Percentiles rank a stretch among this genome's conserved stretches.
phyloP scores from a whole-genome alignment of 2,329 filamentous ascomycete species.

The Pseudogymnoascus sp. region DNA sequence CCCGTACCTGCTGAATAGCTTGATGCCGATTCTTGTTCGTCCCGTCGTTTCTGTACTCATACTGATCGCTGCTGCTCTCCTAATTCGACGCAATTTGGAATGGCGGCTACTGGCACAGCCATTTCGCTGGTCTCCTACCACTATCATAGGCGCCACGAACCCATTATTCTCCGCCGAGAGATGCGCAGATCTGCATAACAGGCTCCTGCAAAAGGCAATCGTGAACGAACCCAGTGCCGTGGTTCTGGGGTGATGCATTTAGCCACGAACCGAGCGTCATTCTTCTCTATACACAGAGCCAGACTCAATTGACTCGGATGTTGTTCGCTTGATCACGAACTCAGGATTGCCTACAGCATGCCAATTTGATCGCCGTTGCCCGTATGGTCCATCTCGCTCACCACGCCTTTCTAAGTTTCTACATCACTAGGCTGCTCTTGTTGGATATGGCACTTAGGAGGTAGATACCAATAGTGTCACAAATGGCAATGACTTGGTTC shows the following conservation, averaged over 20 bases:
- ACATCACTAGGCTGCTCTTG: background rate
- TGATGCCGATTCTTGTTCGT: background rate
- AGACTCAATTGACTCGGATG: background rate
- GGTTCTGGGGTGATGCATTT: background rate
- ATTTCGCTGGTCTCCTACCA: background rate
- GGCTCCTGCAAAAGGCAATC: background rate
- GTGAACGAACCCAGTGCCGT: background rate
- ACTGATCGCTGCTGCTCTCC: background rate
- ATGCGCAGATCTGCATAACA: background rate
- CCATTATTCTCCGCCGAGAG: background rate
- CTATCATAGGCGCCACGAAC: background rate
- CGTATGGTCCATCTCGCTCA: background rate
- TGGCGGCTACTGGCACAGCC: background rate
- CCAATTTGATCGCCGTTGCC: background rate
- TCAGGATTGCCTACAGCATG: background rate
- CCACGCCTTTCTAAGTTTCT: background rate
- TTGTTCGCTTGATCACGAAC: background rate
- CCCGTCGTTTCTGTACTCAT: background rate
- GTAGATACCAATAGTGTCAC: background rate
- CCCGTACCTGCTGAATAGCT: background rate
- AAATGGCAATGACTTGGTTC: background rate
- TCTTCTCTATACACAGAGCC: background rate
- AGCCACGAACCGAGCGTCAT: background rate
- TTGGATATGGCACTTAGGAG: background rate
- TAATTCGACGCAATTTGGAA: background rate